Conservation (phyloP, 371 early-diverging fungal genomes). For the Paramicrosporidium saccamoebae region DNA sequence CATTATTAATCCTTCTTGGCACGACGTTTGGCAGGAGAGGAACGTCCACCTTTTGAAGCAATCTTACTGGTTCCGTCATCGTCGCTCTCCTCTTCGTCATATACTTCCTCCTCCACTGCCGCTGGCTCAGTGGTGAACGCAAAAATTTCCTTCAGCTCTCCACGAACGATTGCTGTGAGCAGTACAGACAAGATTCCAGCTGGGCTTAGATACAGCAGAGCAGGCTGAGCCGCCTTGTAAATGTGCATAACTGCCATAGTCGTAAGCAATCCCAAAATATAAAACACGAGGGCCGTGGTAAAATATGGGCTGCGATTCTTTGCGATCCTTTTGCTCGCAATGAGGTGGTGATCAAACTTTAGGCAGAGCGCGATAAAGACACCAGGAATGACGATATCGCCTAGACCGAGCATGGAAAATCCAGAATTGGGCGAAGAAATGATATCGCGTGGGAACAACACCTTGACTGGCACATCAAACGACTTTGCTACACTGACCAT, state of each 20-base stretch:
- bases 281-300: slow-evolving; percentile 31
- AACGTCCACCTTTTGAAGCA: no score
- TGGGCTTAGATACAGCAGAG: slow-evolving; percentile 74
- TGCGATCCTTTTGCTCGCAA: slow-evolving; percentile 9
- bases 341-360: slow-evolving; percentile 37
- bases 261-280: slow-evolving; percentile 42
- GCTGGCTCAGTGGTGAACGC: slow-evolving; percentile 26
- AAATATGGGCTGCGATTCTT: slow-evolving; percentile 60
- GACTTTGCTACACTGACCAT: slow-evolving; percentile 91
- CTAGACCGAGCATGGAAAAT: slow-evolving; percentile 81
- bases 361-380: slow-evolving; percentile 68
- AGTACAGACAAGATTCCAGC: slow-evolving; percentile 65
- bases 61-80: no score
- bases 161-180: slow-evolving; percentile 33
- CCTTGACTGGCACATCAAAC: slow-evolving; percentile 86
- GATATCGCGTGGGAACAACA: slow-evolving; percentile 37
- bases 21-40: no score
- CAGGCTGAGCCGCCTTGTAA: slow-evolving; percentile 91
- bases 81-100: slow-evolving; percentile 8
- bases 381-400: slow-evolving; percentile 90
- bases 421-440: slow-evolving; percentile 7
- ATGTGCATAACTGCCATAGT: slow-evolving; percentile 77
- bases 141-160: slow-evolving; percentile 45
- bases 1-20: no score
- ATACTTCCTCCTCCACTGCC: slow-evolving; percentile 9